Evolutionary conservation across 139 green algal species (phyloP).

Genomic region (Chlorella sorokiniana): DNA sequence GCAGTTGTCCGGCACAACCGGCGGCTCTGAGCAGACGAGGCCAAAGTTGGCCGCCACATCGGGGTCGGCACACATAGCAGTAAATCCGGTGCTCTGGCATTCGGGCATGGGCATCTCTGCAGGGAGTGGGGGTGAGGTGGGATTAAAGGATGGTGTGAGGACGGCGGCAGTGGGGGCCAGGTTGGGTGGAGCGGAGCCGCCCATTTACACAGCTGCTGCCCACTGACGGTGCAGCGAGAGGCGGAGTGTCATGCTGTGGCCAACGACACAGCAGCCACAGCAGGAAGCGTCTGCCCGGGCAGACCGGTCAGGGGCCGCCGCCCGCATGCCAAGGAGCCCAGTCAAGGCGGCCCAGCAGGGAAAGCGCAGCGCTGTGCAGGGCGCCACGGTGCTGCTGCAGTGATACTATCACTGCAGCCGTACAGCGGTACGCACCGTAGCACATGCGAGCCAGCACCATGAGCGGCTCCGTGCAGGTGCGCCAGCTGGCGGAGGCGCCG

Average conservation of each 20-base stretch:
- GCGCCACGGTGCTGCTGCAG: too few relatives aligned
- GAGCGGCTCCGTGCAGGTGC: not conserved
- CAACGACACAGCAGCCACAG: too few relatives aligned
- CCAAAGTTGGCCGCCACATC: slow-evolving; percentile 5
- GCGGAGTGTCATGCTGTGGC: too few relatives aligned
- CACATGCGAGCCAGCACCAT: not conserved
- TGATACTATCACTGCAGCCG: not conserved
- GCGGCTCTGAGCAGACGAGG: slow-evolving; percentile 6
- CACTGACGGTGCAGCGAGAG: too few relatives aligned
- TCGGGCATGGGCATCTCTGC: slow-evolving; percentile 32
- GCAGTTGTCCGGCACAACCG: not conserved
- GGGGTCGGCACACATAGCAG: not conserved
- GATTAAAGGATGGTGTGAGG: too few relatives aligned
- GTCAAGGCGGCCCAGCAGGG: not conserved
- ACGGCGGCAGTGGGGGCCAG: too few relatives aligned
- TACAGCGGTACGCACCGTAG: not conserved
- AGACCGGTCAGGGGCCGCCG: too few relatives aligned
- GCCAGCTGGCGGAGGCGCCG: not conserved
- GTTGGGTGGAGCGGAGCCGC: too few relatives aligned
- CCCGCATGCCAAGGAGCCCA: too few relatives aligned
- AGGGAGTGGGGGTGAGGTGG: not conserved
- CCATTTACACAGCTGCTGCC: too few relatives aligned
- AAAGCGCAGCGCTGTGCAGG: not conserved
- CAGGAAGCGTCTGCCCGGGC: too few relatives aligned
- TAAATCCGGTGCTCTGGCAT: slow-evolving; percentile 7